These are phyloP conservation scores for Croton laevigatus DNA, from an alignment of 441 rosid species.

Conservation along the genomic window DNA sequence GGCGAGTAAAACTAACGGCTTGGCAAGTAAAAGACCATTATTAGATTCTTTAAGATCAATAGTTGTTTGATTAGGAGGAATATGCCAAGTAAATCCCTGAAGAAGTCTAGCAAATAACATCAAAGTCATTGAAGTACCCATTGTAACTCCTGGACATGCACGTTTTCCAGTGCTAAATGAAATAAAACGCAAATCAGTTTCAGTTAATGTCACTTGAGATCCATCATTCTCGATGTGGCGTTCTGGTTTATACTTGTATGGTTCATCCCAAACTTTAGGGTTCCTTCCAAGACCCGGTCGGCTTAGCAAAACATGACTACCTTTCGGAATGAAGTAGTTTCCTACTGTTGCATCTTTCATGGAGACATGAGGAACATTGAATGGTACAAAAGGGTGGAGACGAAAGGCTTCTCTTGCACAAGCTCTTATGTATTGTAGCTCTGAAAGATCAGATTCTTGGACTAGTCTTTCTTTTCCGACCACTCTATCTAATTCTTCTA, in stretches of 20 bases:
- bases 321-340: conserved; percentile 18
- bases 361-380: conserved; percentile 24
- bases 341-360: conserved; percentile 7
- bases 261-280: conserved; percentile 19
- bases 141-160: background rate
- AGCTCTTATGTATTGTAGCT: conserved; percentile 20
- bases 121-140: too few species aligned
- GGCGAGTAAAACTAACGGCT: too few species aligned
- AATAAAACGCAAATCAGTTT: conserved; percentile 8
- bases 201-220: conserved; percentile 12
- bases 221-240: conserved; percentile 13
- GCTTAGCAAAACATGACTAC: conserved; percentile 7
- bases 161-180: conserved; percentile 27
- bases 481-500: conserved; percentile 16
- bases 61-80: too few species aligned
- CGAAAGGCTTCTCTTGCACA: conserved; percentile 24
- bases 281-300: conserved; percentile 16
- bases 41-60: too few species aligned
- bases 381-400: conserved; percentile 22
- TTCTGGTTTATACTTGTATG: conserved; percentile 17
- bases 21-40: too few species aligned
- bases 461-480: conserved; percentile 13
- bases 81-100: too few species aligned
- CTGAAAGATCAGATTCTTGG: conserved; percentile 19
- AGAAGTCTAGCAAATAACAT: too few species aligned